phyloP scores from a whole-genome alignment of 164 flowering plant species.

The Piper longum region DNA sequence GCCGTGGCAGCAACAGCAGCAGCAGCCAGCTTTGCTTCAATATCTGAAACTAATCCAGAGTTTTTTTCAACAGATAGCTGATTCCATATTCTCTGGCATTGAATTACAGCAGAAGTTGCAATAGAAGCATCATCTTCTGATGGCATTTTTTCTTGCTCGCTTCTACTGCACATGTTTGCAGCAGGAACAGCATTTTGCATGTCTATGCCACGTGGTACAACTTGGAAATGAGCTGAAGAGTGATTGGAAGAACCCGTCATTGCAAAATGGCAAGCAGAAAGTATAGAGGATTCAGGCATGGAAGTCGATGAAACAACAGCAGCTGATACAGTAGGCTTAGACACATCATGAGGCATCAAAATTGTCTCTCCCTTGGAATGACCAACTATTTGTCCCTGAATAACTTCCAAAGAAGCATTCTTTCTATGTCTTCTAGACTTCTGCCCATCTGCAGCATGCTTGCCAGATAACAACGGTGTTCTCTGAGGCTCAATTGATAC shows the following conservation, averaged over 20 bases:
- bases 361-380: slow-evolving; percentile 23
- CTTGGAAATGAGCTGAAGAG: slow-evolving; percentile 14
- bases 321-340: slow-evolving; percentile 21
- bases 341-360: slow-evolving; percentile 10
- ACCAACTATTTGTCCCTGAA: slow-evolving; percentile 17
- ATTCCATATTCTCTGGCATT: slow-evolving; percentile 59
- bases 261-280: slow-evolving; percentile 8
- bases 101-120: slow-evolving; percentile 58
- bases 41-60: slow-evolving; percentile 38
- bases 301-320: slow-evolving; percentile 21
- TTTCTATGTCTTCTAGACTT: slow-evolving; percentile 72
- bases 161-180: slow-evolving; percentile 37
- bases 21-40: slow-evolving; percentile 56
- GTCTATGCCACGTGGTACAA: slow-evolving; percentile 10
- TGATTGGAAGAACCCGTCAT: slow-evolving; percentile 16
- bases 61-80: slow-evolving; percentile 48
- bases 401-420: slow-evolving; percentile 23
- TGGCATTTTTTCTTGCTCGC: slow-evolving; percentile 35
- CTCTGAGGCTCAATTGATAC: slow-evolving; percentile 24
- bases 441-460: slow-evolving; percentile 24
- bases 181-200: slow-evolving; percentile 25
- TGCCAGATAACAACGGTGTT: slow-evolving; percentile 17
- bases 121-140: slow-evolving; percentile 53
- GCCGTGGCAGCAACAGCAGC: slow-evolving; percentile 83
- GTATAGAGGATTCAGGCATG: slow-evolving; percentile 8